A percentile compares a stretch with the other conserved stretches of the same genome.
These are phyloP conservation scores for Diphasiastrum complanatum DNA, from an alignment of 83 land plant species.

Conservation along the genomic window DNA sequence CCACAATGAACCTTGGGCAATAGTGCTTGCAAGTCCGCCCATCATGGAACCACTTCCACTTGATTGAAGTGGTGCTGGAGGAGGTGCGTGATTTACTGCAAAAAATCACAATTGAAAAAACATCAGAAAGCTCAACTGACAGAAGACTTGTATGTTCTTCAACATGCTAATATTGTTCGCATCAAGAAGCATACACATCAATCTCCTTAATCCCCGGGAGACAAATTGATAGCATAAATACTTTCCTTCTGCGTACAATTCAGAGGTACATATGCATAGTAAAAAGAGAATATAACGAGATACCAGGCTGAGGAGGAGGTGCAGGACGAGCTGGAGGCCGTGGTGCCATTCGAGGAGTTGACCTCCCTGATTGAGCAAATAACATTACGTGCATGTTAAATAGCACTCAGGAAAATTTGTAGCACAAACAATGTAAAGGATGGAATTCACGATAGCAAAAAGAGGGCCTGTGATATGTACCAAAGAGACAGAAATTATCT, in stretches of 20 bases:
- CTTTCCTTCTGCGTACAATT: background rate
- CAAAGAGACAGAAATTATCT: too few species aligned
- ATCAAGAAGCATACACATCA: too few species aligned
- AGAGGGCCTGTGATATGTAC: too few species aligned
- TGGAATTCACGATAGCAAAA: too few species aligned
- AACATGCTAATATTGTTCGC: too few species aligned
- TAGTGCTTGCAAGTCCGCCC: slow-evolving; percentile 1
- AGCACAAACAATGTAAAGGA: too few species aligned
- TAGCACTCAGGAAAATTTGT: too few species aligned
- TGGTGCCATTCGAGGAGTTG: background rate
- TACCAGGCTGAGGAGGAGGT: slow-evolving; percentile 1
- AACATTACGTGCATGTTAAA: too few species aligned
- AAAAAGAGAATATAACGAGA: background rate
- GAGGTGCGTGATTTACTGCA: background rate
- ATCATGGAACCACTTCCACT: background rate
- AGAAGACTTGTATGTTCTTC: too few species aligned
- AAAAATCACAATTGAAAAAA: background rate
- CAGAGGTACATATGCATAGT: background rate
- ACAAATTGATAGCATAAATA: background rate
- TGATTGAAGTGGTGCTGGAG: background rate
- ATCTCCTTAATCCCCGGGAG: too few species aligned
- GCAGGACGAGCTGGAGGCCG: background rate
- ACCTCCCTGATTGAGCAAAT: background rate
- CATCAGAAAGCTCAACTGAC: too few species aligned
- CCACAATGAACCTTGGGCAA: background rate